phyloP scores from a whole-genome alignment of 208 protist genomes.

The Leishmania tarentolae region DNA sequence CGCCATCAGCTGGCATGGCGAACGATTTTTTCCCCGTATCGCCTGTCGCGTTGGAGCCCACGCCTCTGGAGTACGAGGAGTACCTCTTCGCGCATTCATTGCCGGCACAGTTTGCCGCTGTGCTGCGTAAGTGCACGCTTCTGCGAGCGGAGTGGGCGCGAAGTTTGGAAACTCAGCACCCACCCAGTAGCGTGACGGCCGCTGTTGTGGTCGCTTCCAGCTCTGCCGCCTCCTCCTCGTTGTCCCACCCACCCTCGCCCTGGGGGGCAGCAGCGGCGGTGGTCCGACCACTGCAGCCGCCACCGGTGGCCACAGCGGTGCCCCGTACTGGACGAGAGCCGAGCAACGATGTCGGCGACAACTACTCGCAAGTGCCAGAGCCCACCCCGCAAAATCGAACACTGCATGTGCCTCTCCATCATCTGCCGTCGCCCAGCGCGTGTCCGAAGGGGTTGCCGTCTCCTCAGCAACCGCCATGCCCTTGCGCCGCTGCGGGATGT shows the following conservation, averaged over 20 bases:
- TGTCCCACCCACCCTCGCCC: background rate
- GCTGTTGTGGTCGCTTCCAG: background rate
- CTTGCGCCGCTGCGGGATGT: background rate
- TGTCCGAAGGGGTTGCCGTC: background rate
- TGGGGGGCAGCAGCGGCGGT: background rate
- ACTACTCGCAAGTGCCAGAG: background rate
- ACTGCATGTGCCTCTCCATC: background rate
- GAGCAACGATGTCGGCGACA: background rate
- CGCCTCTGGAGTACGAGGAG: constrained; percentile 40
- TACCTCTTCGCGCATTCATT: constrained; percentile 12
- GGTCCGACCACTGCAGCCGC: background rate
- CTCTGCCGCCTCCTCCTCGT: constrained; percentile 2
- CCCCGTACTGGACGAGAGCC: background rate
- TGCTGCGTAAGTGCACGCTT: constrained; percentile 38
- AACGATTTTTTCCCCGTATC: background rate
- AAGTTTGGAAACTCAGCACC: constrained; percentile 10
- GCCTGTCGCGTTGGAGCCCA: background rate
- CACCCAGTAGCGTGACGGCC: background rate
- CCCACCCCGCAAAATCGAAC: background rate
- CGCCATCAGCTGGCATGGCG: background rate
- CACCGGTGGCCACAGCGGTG: background rate
- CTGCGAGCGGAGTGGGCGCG: constrained; percentile 51
- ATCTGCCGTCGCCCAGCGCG: background rate
- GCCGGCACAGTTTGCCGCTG: constrained; percentile 23
- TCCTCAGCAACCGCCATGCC: background rate